Base-by-base conservation (phyloP, 140 eudicot species). In the Erigeron philadelphicus region DNA sequence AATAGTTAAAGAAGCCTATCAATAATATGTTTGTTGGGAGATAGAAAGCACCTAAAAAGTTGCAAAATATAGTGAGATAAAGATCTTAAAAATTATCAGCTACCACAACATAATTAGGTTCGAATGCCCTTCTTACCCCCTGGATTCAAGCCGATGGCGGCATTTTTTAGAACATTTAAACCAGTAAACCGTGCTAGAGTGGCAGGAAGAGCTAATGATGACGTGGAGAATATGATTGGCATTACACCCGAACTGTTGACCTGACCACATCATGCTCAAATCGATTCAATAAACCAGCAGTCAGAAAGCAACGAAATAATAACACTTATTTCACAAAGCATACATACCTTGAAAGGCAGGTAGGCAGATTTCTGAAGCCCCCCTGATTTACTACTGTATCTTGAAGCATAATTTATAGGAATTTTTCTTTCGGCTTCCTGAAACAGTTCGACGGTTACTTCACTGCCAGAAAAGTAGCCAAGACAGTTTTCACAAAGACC, bases 381-480 rank as follows among this genome's bases (percentile, higher is more conserved):
- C 8, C 95, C 97, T 13, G 90, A 75, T 80, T 80, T 80, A 55
- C 97, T 81, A 57, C 86, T 79, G 79, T 79, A 94, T 81, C 99
- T 82, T 57, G 99, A 94, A 62, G 97, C 99, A 85, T 94, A 94
- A 81, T 94, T 94, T 11, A 94, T 45, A 11, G 99, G 99, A 76
- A 94, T 94, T 81, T 94, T 94, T 80, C 99, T 89, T 84, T 94
- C 99, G 10, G 99, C 99, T 84, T 94, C 99, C 99, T 94, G 88
- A 74, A 75, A 81, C 0, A 15, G 18, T 61, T 43, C 63, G 59
- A 19, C 61, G 61, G 9, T 18, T 60, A 48, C 25, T 41, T 57
- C 43, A 40, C 7, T 15, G 40, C 42, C 61, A 75, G 17, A 38
- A 18, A 64, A 67, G 63, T n/a, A 68, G 23, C 53, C 17, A 38